A percentile compares a stretch with the other conserved stretches of the same genome.
Evolutionary conservation across 192 early-diverging fungal species (phyloP).

Genomic region (Entomortierella beljakovae): DNA sequence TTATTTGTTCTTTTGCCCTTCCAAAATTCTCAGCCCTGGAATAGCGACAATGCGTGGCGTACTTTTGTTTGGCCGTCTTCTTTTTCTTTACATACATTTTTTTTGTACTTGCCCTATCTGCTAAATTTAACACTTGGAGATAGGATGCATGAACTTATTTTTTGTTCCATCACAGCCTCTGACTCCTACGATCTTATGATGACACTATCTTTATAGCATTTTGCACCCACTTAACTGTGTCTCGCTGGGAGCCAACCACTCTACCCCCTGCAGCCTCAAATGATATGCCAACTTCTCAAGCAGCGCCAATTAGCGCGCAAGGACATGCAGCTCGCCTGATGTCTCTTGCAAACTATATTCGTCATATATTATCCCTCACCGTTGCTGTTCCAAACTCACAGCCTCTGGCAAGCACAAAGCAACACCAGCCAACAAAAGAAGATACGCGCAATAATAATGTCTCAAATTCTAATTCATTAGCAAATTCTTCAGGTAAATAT

Average conservation of each 20-base stretch:
- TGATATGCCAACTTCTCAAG: slow-evolving; percentile 6
- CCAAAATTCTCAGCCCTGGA: neutral
- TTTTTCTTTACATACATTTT: neutral
- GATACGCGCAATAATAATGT: neutral
- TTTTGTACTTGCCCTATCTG: neutral
- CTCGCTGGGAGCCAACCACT: slow-evolving; percentile 31
- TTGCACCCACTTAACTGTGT: slow-evolving; percentile 38
- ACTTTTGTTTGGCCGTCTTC: neutral
- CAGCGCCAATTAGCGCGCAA: too few relatives aligned
- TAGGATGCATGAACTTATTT: too few relatives aligned
- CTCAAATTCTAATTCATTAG: neutral
- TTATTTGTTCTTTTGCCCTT: slow-evolving; percentile 16
- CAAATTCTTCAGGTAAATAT: slow-evolving; percentile 3
- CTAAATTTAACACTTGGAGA: too few relatives aligned
- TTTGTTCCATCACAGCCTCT: neutral
- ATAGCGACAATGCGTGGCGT: neutral
- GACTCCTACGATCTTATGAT: neutral
- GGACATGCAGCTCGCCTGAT: slow-evolving; percentile 17
- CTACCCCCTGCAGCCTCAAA: neutral
- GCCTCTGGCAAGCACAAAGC: neutral
- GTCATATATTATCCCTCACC: slow-evolving; percentile 40
- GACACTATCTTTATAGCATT: slow-evolving; percentile 41
- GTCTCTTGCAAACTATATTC: slow-evolving; percentile 47
- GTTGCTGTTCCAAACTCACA: slow-evolving; percentile 15
- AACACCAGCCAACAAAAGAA: slow-evolving; percentile 13